Base-by-base conservation (phyloP, 768 basidiomycete species). In the Hericium coralloides region DNA sequence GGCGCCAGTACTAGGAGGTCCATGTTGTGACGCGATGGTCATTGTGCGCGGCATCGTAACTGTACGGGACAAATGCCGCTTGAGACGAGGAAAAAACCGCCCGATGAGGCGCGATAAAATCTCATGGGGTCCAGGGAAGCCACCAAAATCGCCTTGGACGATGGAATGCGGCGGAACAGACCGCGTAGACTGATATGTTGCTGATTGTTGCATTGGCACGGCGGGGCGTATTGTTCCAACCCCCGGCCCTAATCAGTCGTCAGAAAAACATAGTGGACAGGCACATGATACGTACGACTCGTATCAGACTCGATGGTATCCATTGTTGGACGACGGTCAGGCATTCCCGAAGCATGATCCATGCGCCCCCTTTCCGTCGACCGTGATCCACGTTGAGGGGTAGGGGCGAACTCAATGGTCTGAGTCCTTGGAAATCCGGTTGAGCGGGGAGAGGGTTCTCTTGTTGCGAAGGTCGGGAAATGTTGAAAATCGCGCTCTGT, bases 11-110 rank as follows among this genome's bases (percentile, higher is more conserved):
- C 60, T 38, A 9, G 65, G 60, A 17, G 65, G 55, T 22, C 67
- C 71, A 37, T 67, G 68, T 55, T 72, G 72, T 7, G 81, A 78
- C 6, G 74, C 74, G 48, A 87, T 71, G 0, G 91, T 85, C 10
- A 75, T 81, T 15, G 87, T 86, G 3, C 75, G 73, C 4, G 89
- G 90, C 17, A 95, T 79, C 1, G 92, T 95, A 38, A 93, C 60
- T 0, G 87, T 91, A 49, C 82, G 79, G 10, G 77, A 79, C 36
- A 95, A 68, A 41, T 72, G 79, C 49, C 73, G 77, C 43, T 80
- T 72, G 20, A 85, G 58, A 8, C 76, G 68, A 0, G 94, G 95
- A 52, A 94, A 89, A 36, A 85, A 68, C 23, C 72, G 72, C 10
- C 71, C 60, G 26, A 92, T 70, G 1, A 87, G 58, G 10, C 65